These are phyloP conservation scores for Ehretia macrophylla DNA, from an alignment of 257 asterid species.

Conservation along the genomic window DNA sequence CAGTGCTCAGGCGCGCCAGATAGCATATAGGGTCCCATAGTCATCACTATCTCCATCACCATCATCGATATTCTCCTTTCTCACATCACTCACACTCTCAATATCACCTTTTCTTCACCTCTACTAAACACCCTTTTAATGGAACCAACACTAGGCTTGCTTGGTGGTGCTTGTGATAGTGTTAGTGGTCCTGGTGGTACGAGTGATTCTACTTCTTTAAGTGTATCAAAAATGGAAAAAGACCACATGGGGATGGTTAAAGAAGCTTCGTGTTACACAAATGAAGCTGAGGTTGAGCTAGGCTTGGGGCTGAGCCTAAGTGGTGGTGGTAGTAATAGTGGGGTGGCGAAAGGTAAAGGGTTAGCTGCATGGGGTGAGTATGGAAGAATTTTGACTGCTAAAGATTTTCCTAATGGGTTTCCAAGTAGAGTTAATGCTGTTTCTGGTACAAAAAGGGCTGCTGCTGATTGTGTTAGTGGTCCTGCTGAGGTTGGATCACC, in stretches of 20 bases:
- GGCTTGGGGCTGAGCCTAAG: conserved; percentile 66
- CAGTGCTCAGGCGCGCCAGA: conserved; percentile 49
- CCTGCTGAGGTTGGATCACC: conserved; percentile 36
- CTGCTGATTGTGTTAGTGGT: conserved; percentile 24
- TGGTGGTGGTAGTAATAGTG: conserved; percentile 1
- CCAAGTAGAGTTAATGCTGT: conserved; percentile 32
- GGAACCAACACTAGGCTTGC: conserved; percentile 50
- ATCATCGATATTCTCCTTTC: conserved; percentile 20
- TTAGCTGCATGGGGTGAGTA: conserved; percentile 35
- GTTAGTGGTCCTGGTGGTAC: too few relatives aligned
- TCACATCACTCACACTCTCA: conserved; percentile 1
- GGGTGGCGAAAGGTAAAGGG: conserved; percentile 19
- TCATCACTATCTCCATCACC: conserved; percentile 61
- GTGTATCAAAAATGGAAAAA: conserved; percentile 11
- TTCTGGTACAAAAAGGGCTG: conserved; percentile 39
- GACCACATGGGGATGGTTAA: conserved; percentile 15
- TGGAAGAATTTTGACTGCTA: conserved; percentile 78
- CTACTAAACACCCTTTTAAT: conserved; percentile 16
- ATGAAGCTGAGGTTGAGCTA: conserved; percentile 56
- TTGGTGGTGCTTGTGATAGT: too few relatives aligned
- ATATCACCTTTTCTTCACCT: conserved; percentile 9
- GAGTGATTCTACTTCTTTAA: neutral
- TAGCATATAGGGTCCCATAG: conserved; percentile 59
- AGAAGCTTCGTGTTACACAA: conserved; percentile 25
- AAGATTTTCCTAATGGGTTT: conserved; percentile 58